A percentile compares a stretch with the other conserved stretches of the same genome.
Conservation (phyloP, 805 yeast species). For the Pachysolen tannophilus region DNA sequence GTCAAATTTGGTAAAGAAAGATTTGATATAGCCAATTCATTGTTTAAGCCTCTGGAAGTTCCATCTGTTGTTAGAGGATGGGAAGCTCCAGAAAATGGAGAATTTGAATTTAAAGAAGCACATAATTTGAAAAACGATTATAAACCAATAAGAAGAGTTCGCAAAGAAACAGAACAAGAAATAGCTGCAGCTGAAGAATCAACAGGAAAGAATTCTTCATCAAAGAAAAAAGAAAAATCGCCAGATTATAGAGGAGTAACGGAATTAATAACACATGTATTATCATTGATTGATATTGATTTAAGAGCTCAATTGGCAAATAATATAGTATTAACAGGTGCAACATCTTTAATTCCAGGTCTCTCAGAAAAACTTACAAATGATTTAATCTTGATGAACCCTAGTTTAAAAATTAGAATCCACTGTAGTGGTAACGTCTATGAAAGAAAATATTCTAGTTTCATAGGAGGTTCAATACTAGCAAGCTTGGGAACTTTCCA, state of each 20-base stretch:
- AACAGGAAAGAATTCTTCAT: background rate
- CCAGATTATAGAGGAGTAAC: constrained; percentile 37
- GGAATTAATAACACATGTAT: constrained; percentile 48
- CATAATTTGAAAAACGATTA: constrained; percentile 10
- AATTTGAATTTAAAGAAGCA: constrained; percentile 22
- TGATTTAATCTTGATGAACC: constrained; percentile 63
- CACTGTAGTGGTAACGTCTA: constrained; percentile 71
- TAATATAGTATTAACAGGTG: constrained; percentile 82
- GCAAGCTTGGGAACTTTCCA: constrained; percentile 90
- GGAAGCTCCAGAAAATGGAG: constrained; percentile 43
- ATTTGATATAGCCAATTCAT: constrained; percentile 57
- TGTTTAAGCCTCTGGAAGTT: constrained; percentile 55
- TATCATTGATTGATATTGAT: constrained; percentile 66
- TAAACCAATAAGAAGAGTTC: constrained; percentile 10
- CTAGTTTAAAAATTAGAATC: constrained; percentile 79
- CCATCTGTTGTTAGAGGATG: constrained; percentile 23
- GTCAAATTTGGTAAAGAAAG: constrained; percentile 55
- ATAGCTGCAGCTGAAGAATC: background rate
- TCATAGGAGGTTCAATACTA: constrained; percentile 90
- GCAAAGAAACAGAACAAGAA: constrained; percentile 5
- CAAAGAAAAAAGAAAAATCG: constrained; percentile 11
- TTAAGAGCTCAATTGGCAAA: constrained; percentile 80
- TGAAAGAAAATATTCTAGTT: constrained; percentile 74
- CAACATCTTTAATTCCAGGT: constrained; percentile 74
- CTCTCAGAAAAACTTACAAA: constrained; percentile 66